phyloP scores from a whole-genome alignment of 73 alveolate genomes.

The Stentor roeselii region DNA sequence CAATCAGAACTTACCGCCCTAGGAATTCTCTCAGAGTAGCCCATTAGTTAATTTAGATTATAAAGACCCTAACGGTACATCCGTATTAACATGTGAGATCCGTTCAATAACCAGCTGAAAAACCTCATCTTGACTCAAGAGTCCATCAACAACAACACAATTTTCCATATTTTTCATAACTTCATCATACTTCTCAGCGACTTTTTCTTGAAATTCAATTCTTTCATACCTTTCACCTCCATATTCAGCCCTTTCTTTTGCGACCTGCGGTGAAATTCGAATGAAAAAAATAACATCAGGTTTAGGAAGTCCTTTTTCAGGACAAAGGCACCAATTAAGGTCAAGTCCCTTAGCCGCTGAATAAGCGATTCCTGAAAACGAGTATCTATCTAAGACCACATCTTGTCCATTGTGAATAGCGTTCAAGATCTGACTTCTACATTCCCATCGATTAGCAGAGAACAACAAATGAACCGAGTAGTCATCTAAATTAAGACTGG shows the following conservation, averaged over 20 bases:
- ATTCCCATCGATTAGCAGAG: constrained; percentile 91
- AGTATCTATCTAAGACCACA: constrained; percentile 79
- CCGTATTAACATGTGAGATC: no score
- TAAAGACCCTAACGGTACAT: no score
- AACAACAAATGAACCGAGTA: constrained; percentile 75
- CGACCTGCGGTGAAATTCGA: constrained; percentile 46
- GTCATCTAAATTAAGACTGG: constrained; percentile 57
- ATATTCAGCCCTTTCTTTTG: constrained; percentile 54
- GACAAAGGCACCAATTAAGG: constrained; percentile 75
- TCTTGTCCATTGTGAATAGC: constrained; percentile 51
- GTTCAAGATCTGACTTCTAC: constrained; percentile 45
- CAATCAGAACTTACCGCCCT: background rate
- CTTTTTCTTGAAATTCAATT: constrained; percentile 64
- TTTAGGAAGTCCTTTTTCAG: constrained; percentile 69
- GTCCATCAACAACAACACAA: constrained; percentile 6
- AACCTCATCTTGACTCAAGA: background rate
- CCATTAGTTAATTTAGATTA: no score
- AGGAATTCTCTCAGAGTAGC: no score
- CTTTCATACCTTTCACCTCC: constrained; percentile 87
- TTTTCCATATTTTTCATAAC: background rate
- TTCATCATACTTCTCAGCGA: constrained; percentile 48
- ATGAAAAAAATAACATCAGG: constrained; percentile 79
- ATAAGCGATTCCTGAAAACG: constrained; percentile 85
- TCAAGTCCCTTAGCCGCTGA: constrained; percentile 85
- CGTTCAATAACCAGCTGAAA: no score